Conservation (phyloP, 1,284 basidiomycete genomes). For the Malassezia psittaci region DNA sequence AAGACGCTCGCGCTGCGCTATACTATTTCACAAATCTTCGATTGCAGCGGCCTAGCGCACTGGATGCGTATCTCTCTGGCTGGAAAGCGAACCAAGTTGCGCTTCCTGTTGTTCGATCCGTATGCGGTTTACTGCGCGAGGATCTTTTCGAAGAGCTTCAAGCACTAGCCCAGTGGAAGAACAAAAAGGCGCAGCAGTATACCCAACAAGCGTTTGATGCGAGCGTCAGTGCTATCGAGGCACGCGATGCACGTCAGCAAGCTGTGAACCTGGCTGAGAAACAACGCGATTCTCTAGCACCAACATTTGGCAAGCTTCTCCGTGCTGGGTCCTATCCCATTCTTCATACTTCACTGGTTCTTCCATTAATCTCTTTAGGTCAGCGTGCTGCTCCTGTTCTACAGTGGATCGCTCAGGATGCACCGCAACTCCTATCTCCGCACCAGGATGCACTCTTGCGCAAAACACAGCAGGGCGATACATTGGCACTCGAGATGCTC, state of each 20-base stretch:
- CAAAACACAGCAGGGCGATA: not conserved
- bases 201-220: conserved; percentile 69
- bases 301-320: conserved; percentile 55
- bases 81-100: conserved; percentile 61
- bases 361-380: conserved; percentile 60
- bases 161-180: conserved; percentile 75
- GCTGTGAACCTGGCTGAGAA: conserved; percentile 18
- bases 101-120: conserved; percentile 52
- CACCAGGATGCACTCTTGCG: not conserved
- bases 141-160: conserved; percentile 66
- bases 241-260: conserved; percentile 18
- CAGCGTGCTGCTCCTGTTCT: not conserved
- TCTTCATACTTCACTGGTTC: conserved; percentile 73
- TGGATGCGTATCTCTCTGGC: conserved; percentile 28
- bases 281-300: conserved; percentile 20
- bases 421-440: conserved; percentile 10
- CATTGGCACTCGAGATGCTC: not conserved
- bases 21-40: conserved; percentile 54
- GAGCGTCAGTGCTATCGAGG: conserved; percentile 48
- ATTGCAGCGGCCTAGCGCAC: conserved; percentile 18
- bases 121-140: conserved; percentile 13
- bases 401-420: conserved; percentile 1
- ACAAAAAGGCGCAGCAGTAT: conserved; percentile 68
- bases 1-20: conserved; percentile 53
- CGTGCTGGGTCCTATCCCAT: conserved; percentile 64